A percentile compares a stretch with the other conserved stretches of the same genome.
Conservation (phyloP, 768 basidiomycete genomes). For the Macrolepiota albuminosa region DNA sequence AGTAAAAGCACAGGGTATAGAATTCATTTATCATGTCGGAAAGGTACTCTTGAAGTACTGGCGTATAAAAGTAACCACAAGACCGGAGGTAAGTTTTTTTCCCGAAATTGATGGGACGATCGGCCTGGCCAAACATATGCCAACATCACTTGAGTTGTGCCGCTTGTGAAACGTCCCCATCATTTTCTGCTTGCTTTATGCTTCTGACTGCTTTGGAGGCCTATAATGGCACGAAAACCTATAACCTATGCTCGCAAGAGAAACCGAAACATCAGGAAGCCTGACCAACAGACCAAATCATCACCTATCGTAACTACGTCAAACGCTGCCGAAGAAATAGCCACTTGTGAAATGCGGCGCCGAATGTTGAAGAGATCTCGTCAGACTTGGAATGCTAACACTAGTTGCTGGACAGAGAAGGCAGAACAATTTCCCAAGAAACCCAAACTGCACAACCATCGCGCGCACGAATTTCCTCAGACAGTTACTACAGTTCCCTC, state of each 20-base stretch:
- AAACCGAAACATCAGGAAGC: conserved; percentile 1
- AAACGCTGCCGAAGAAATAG: conserved; percentile 10
- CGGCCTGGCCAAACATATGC: no score
- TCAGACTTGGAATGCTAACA: conserved; percentile 2
- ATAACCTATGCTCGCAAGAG: conserved; percentile 18
- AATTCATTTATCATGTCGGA: no score
- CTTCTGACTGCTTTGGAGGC: background rate
- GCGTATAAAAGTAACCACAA: no score
- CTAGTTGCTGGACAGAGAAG: background rate
- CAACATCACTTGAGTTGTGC: no score
- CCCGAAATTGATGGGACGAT: no score
- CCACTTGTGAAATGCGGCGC: conserved; percentile 15
- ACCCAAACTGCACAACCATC: background rate
- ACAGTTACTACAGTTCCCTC: background rate
- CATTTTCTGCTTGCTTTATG: background rate
- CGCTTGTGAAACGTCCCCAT: no score
- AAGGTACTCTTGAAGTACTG: no score
- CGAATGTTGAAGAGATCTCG: conserved; percentile 18
- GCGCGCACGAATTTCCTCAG: background rate
- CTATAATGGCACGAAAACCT: conserved; percentile 15
- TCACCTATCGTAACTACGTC: conserved; percentile 11
- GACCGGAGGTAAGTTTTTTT: no score
- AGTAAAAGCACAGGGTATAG: no score
- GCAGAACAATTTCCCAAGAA: conserved; percentile 10
- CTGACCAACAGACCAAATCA: background rate